Base-by-base conservation (phyloP, 2,329 filamentous ascomycete genomes). In the Teratosphaeria zuluensis region DNA sequence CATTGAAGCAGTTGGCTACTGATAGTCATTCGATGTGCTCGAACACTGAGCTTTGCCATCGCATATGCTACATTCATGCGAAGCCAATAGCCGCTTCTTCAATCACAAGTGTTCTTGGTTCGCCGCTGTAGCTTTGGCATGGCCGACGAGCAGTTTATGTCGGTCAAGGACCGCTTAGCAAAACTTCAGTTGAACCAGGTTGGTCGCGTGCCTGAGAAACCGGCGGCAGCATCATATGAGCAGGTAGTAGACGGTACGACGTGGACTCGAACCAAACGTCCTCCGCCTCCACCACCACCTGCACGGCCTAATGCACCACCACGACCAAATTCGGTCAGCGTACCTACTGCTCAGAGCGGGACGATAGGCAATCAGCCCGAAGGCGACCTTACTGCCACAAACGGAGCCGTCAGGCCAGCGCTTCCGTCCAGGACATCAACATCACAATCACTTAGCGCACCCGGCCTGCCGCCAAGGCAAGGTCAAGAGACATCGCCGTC, bases 381-480 rank as follows among this genome's bases (percentile, higher is more conserved):
- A 55, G 56, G 62, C n/a, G 59, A 58, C 31, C 53, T 21, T 0
- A 53, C 63, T 4, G 60, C 59, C 52, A 38, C 58, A 2, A 58
- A 58, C 14, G 54, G 58, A 7, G 65, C 67, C 42, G 66, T 66
- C 12, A 61, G 69, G 51, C 79, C 79, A 58, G 74, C 77, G 11
- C 68, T 81, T 53, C 78, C 79, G 42, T 70, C 73, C 33, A 73
- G 78, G 62, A 78, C 66, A 28, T 73, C 74, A 7, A 69, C 67
- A n/a, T 68, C 69, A 56, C 65, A 69, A 53, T 71, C 72, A 5
- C 64, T 60, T 46, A 62, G 59, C 19, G 56, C 32, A 35, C 79
- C 78, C n/a, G 69, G 76, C n/a, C 71, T 82, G 21, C 81, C 81
- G 48, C 75, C 75, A 9, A 75, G 78, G 54, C 69, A 72, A 46